Evolutionary conservation across 352 stramenopile species (phyloP).

Genomic region (Aphanomyces stellatus): DNA sequence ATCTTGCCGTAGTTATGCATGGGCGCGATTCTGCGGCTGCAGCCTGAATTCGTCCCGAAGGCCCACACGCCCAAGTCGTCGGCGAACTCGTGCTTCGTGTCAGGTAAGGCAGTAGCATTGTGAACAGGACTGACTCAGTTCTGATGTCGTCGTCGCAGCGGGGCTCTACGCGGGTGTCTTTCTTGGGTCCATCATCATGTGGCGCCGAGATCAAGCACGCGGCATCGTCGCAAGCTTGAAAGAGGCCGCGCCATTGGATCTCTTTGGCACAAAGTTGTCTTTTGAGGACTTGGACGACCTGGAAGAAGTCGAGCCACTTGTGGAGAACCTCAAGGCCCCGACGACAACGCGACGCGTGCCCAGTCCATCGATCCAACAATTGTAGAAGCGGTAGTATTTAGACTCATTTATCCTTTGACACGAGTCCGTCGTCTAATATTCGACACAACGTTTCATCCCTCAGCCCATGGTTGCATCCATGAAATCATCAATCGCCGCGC

Average conservation of each 20-base stretch:
- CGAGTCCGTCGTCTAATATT: too few relatives aligned
- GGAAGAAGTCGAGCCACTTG: slow-evolving; percentile 12
- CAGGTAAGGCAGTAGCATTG: slow-evolving; percentile 33
- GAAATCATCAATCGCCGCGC: slow-evolving; percentile 20
- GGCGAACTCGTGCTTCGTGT: slow-evolving; percentile 67
- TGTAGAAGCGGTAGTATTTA: slow-evolving; percentile 3
- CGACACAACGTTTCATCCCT: too few relatives aligned
- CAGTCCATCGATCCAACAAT: slow-evolving; percentile 8
- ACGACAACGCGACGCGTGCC: neutral
- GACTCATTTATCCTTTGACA: neutral
- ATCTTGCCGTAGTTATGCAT: slow-evolving; percentile 40
- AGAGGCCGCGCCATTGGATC: slow-evolving; percentile 7
- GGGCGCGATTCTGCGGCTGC: slow-evolving; percentile 59
- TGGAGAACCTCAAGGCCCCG: neutral
- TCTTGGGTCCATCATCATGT: slow-evolving; percentile 13
- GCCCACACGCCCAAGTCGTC: slow-evolving; percentile 65
- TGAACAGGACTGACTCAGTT: too few relatives aligned
- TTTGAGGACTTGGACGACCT: slow-evolving; percentile 15
- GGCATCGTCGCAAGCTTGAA: neutral
- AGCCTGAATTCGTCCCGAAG: slow-evolving; percentile 60
- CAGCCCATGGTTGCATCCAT: neutral
- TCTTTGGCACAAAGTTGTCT: slow-evolving; percentile 17
- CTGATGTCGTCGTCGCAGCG: too few relatives aligned
- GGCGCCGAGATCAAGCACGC: slow-evolving; percentile 5
- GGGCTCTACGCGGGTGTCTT: slow-evolving; percentile 14